Evolutionary conservation across 176 grass and related monocot species (phyloP).

Genomic region (Coix lacrymajobi): DNA sequence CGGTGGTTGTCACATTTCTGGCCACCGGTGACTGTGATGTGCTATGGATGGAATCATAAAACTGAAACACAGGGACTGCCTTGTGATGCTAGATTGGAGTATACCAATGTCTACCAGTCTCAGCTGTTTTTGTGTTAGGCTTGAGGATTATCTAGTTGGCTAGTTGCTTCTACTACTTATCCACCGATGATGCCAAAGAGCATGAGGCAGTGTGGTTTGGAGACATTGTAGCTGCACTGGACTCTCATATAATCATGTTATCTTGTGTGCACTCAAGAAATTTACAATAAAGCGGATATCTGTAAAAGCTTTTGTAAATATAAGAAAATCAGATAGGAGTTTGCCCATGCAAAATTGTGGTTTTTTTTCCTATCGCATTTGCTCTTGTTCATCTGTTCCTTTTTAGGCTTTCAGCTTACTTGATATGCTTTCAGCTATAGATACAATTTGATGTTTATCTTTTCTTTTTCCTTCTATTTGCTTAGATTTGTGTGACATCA

Average conservation of each 20-base stretch:
- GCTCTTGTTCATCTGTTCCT: neutral
- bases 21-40: neutral
- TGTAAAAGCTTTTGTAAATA: neutral
- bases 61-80: neutral
- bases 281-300: neutral
- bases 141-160: neutral
- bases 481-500: neutral
- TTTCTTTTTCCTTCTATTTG: neutral
- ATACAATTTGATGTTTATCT: neutral
- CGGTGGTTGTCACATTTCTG: neutral
- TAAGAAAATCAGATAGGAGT: neutral
- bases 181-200: neutral
- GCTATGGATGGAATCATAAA: neutral
- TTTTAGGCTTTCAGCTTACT: constrained; percentile 15
- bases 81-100: neutral
- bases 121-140: neutral
- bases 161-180: neutral
- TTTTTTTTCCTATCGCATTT: neutral
- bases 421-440: neutral
- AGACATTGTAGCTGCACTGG: neutral
- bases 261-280: neutral
- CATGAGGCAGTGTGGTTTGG: neutral
- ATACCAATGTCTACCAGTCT: neutral
- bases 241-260: neutral
- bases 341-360: neutral